Base-by-base conservation (phyloP, 345 rosid species). In the Brassica napus region DNA sequence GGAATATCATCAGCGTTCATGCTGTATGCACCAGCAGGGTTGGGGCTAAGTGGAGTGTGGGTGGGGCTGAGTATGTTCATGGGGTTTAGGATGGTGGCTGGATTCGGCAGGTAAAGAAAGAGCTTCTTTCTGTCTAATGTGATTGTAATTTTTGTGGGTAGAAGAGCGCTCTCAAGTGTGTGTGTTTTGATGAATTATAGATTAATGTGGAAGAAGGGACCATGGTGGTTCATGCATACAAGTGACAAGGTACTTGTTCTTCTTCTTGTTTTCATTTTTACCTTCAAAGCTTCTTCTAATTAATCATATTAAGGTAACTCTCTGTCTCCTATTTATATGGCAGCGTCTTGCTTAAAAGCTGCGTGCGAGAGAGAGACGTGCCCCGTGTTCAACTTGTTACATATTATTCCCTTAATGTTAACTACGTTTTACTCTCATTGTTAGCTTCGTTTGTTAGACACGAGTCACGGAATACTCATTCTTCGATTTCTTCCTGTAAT, bases 151-250 rank as follows among this genome's bases (percentile, higher is more conserved):
- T 4, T 26, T 63, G 54, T 70, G 76, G 68, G 18, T 28, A 21
- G 1, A 57, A 23, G 4, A 10, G 49, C 35, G 8, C 61, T 57
- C 52, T 34, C 6, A 72, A 57, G 65, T 65, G 69, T 31, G 34
- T 72, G 9, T 8, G 58, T 54, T 35, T 39, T 59, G 66, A 75
- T 63, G 79, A 54, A 37, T 77, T 39, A 2, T 84, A 94, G 98
- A 80, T 77, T 91, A 72, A 76, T 80, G 71, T 87, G 89, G 34
- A 90, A 75, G 84, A 81, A 85, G 21, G 98, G 98, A 68, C 98
- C 98, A 30, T 94, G 98, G 98, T 91, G 98, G 98, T 92, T 92
- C 89, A 66, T 94, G 86, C 97, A 92, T 79, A 73, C 32, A 39
- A 79, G 78, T 65, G 15, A 18, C 30, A 74, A 80, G 79, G 83